These are phyloP conservation scores for Nigrospora osmanthi DNA, from an alignment of 2,329 filamentous ascomycete genomes.

Conservation along the genomic window DNA sequence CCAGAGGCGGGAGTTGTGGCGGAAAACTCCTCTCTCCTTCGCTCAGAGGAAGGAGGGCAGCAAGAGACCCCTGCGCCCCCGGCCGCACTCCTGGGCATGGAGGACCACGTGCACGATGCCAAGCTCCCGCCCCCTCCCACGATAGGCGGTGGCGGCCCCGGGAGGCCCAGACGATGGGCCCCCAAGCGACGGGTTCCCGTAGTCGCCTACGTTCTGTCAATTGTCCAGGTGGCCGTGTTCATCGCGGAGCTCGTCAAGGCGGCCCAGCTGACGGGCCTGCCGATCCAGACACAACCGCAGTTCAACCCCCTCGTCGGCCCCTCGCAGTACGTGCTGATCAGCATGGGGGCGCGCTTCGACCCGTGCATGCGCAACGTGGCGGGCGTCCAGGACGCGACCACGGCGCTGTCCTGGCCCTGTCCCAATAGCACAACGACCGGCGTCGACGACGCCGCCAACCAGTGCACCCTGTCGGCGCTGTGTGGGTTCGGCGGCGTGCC, in stretches of 20 bases:
- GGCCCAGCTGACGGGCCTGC: conserved; percentile 69
- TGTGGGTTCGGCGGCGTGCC: conserved; percentile 67
- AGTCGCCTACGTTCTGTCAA: conserved; percentile 73
- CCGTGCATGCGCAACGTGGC: conserved; percentile 89
- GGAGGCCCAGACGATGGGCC: conserved; percentile 33
- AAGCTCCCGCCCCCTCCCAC: conserved; percentile 19
- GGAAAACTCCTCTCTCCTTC: conserved; percentile 46
- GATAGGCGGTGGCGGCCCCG: conserved; percentile 9
- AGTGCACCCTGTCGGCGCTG: conserved; percentile 70
- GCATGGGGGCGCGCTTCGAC: conserved; percentile 89
- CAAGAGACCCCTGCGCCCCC: conserved; percentile 18
- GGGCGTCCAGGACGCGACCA: conserved; percentile 46
- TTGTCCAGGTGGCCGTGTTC: conserved; percentile 76
- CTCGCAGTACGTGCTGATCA: conserved; percentile 82
- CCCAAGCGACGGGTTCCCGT: conserved; percentile 59
- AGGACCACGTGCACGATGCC: conserved; percentile 57
- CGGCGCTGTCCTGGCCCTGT: conserved; percentile 59
- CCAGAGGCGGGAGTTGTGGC: too few species aligned
- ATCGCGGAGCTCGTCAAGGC: conserved; percentile 82
- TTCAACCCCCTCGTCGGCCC: conserved; percentile 99
- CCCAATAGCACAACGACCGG: conserved; percentile 65
- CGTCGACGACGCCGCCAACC: conserved; percentile 33
- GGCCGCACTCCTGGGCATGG: conserved; percentile 21
- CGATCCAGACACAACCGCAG: conserved; percentile 69
- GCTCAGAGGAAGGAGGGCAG: conserved; percentile 33